phyloP scores from a whole-genome alignment of 306 rosid genomes.

The Acacia melanoxylon region DNA sequence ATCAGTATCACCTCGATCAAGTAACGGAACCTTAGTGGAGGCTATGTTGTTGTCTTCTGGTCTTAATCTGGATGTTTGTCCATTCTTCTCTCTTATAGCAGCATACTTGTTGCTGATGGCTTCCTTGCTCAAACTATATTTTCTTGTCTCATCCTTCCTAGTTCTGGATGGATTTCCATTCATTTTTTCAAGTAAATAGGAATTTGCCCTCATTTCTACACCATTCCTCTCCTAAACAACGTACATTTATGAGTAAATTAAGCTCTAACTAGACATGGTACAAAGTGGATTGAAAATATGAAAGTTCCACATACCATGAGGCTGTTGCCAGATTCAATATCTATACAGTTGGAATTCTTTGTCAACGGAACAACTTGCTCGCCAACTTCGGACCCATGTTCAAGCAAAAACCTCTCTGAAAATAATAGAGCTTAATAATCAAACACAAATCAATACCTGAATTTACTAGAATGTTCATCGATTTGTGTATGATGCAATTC shows the following conservation, averaged over 20 bases:
- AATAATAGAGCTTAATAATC: slow-evolving; percentile 25
- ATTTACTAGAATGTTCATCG: neutral
- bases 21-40: slow-evolving; percentile 56
- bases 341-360: slow-evolving; percentile 68
- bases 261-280: slow-evolving; percentile 3
- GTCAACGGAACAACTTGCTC: slow-evolving; percentile 93
- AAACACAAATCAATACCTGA: neutral
- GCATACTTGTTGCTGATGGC: slow-evolving; percentile 85
- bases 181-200: slow-evolving; percentile 36
- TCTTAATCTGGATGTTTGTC: slow-evolving; percentile 51
- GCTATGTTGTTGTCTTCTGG: slow-evolving; percentile 50
- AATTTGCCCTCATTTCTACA: slow-evolving; percentile 58
- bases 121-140: slow-evolving; percentile 70
- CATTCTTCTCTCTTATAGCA: slow-evolving; percentile 68
- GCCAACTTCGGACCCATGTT: slow-evolving; percentile 82
- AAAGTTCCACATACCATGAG: slow-evolving; percentile 46
- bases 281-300: neutral
- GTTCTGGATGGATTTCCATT: slow-evolving; percentile 39
- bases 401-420: slow-evolving; percentile 89
- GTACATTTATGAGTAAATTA: slow-evolving; percentile 15
- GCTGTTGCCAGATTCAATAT: slow-evolving; percentile 61
- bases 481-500: slow-evolving; percentile 6
- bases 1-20: slow-evolving; percentile 40
- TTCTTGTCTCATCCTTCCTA: slow-evolving; percentile 57
- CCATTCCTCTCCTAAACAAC: slow-evolving; percentile 54